Percentiles rank a stretch among this genome's conserved stretches.
These are phyloP conservation scores for Crithidia sp. DNA, from an alignment of 208 protist species.

Conservation along the genomic window DNA sequence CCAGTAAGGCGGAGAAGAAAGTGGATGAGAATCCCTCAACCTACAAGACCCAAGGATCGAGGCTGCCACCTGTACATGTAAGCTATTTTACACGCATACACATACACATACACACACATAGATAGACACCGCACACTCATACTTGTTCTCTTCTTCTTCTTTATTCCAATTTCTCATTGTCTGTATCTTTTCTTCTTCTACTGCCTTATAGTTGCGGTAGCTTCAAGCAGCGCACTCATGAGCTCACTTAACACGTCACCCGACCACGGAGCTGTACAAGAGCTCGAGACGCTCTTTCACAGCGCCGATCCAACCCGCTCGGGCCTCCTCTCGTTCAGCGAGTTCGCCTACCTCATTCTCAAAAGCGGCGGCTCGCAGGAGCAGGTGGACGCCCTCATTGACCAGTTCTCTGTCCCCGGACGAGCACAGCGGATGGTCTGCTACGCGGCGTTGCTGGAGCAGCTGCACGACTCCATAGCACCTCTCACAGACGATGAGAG, in stretches of 20 bases:
- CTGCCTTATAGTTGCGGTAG: not conserved
- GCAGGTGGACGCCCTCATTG: conserved; percentile 42
- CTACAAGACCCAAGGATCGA: too few relatives aligned
- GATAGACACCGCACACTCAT: not conserved
- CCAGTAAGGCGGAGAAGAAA: too few relatives aligned
- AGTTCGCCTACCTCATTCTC: conserved; percentile 38
- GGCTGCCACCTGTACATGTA: too few relatives aligned
- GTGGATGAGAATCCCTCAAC: too few relatives aligned
- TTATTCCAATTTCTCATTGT: not conserved
- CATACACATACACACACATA: conserved; percentile 13
- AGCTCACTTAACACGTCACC: not conserved
- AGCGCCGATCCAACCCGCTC: conserved; percentile 21
- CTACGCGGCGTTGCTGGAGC: conserved; percentile 32
- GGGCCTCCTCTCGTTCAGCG: conserved; percentile 36
- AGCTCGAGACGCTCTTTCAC: conserved; percentile 34
- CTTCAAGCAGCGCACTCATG: not conserved
- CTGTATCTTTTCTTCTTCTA: too few relatives aligned
- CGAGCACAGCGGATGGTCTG: conserved; percentile 24
- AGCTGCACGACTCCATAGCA: conserved; percentile 19
- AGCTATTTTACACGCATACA: conserved; percentile 2
- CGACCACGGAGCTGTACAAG: conserved; percentile 19
- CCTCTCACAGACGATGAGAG: too few relatives aligned
- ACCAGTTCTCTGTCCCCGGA: conserved; percentile 26
- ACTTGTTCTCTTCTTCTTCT: not conserved
- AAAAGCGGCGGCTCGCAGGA: conserved; percentile 34